Percentiles rank a stretch among this genome's conserved stretches.
phyloP scores from a whole-genome alignment of 2,329 filamentous ascomycete genomes.

The Cladosporium sp. region DNA sequence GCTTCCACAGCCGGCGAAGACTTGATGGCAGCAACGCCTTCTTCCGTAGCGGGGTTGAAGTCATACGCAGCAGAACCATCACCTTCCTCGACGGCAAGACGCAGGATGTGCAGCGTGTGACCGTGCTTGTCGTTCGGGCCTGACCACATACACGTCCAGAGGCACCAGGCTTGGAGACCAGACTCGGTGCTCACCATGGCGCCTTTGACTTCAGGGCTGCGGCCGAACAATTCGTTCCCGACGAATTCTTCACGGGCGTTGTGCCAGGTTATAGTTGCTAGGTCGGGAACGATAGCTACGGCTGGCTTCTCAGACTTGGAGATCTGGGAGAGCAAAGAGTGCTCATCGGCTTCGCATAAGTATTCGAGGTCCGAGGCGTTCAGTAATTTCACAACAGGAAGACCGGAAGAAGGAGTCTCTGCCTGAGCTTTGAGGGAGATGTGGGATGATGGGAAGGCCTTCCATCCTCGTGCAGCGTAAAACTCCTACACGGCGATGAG shows the following conservation, averaged over 20 bases:
- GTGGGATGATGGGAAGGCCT: conserved; percentile 70
- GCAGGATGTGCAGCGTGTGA: conserved; percentile 69
- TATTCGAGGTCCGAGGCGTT: conserved; percentile 60
- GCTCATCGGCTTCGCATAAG: conserved; percentile 65
- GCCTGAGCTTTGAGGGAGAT: conserved; percentile 58
- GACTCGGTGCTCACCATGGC: conserved; percentile 59
- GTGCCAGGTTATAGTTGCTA: conserved; percentile 72
- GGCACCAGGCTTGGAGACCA: conserved; percentile 67
- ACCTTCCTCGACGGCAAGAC: conserved; percentile 65
- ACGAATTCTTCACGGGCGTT: conserved; percentile 80
- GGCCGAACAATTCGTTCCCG: conserved; percentile 61
- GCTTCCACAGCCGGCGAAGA: conserved; percentile 36
- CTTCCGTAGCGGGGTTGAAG: conserved; percentile 27
- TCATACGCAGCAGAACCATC: conserved; percentile 19
- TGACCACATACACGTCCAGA: conserved; percentile 68
- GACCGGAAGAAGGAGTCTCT: conserved; percentile 20
- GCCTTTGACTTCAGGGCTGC: conserved; percentile 64
- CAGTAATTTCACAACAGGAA: conserved; percentile 41
- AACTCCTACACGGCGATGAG: conserved; percentile 52
- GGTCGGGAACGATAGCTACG: conserved; percentile 69
- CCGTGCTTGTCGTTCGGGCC: conserved; percentile 57
- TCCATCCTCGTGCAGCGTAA: conserved; percentile 78
- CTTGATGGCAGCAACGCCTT: conserved; percentile 23
- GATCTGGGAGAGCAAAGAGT: conserved; percentile 59
- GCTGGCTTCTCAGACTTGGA: conserved; percentile 37